phyloP scores from a whole-genome alignment of 345 rosid genomes.

The Microthlaspi erraticum region DNA sequence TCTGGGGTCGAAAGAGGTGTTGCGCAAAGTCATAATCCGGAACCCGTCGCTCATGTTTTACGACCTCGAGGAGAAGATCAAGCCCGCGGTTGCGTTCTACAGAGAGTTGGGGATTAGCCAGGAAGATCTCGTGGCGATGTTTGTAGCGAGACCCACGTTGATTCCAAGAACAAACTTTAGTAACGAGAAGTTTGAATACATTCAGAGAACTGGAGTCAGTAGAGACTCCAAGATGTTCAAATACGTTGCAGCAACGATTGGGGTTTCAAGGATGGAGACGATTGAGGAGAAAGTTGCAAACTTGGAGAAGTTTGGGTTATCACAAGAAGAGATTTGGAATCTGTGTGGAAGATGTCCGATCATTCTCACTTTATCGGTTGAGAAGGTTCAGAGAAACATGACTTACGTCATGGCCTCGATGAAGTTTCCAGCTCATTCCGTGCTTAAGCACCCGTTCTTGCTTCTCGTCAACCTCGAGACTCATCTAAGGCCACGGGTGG shows the following conservation, averaged over 20 bases:
- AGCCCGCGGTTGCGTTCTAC: conserved; percentile 62
- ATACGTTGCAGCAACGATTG: conserved; percentile 62
- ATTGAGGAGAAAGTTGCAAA: conserved; percentile 68
- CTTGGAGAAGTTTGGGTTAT: conserved; percentile 72
- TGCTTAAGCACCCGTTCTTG: conserved; percentile 59
- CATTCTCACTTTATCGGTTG: conserved; percentile 64
- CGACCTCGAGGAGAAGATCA: conserved; percentile 60
- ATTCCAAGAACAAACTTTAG: conserved; percentile 68
- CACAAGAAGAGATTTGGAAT: conserved; percentile 69
- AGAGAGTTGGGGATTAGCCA: conserved; percentile 60
- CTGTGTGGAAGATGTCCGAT: conserved; percentile 61
- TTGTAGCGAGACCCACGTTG: conserved; percentile 71
- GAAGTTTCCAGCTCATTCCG: conserved; percentile 60
- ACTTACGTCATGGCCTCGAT: conserved; percentile 66
- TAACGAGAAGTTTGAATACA: conserved; percentile 67
- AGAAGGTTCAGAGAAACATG: conserved; percentile 90
- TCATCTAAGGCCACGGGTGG: conserved; percentile 62
- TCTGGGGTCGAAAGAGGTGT: conserved; percentile 65
- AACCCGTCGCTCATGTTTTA: conserved; percentile 82
- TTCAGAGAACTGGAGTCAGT: conserved; percentile 57
- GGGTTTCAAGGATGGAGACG: conserved; percentile 72
- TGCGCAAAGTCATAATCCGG: conserved; percentile 66
- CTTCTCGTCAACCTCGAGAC: conserved; percentile 61
- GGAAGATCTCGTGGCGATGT: conserved; percentile 60
- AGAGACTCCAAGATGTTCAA: conserved; percentile 73